Percentiles rank a stretch among this genome's conserved stretches.
These are phyloP conservation scores for Colletotrichum shisoi DNA, from an alignment of 2,329 filamentous ascomycete genomes.

Conservation along the genomic window DNA sequence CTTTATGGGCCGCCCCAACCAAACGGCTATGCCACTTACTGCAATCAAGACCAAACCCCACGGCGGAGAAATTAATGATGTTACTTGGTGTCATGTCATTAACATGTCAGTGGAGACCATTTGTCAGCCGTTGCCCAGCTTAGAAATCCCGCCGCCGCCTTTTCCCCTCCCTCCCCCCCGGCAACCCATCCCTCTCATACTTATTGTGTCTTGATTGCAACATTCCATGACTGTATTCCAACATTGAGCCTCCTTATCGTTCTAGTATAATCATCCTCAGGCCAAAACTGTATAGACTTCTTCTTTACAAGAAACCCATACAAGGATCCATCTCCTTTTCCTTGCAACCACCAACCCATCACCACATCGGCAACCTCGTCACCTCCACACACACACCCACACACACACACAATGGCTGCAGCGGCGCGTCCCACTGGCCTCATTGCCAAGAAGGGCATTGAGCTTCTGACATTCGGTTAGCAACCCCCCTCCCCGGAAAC, in stretches of 20 bases:
- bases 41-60: too few species aligned
- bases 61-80: background rate
- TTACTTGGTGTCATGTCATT: background rate
- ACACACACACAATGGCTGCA: constrained; percentile 12
- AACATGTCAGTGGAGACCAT: background rate
- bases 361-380: background rate
- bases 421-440: constrained; percentile 56
- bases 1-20: too few species aligned
- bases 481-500: constrained; percentile 44
- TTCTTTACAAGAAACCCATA: background rate
- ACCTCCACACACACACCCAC: background rate
- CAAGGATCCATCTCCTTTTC: background rate
- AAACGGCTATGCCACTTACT: too few species aligned
- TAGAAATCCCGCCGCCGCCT: background rate
- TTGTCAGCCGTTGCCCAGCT: background rate
- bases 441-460: constrained; percentile 69
- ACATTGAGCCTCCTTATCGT: background rate
- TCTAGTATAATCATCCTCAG: background rate
- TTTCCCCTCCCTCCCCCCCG: background rate
- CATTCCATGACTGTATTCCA: background rate
- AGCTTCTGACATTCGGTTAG: constrained; percentile 63
- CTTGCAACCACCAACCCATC: rapidly evolving
- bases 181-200: too few species aligned
- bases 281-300: background rate
- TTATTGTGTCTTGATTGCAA: background rate